Evolutionary conservation across 441 rosid genomes (phyloP).

Genomic region (California macrophylla): DNA sequence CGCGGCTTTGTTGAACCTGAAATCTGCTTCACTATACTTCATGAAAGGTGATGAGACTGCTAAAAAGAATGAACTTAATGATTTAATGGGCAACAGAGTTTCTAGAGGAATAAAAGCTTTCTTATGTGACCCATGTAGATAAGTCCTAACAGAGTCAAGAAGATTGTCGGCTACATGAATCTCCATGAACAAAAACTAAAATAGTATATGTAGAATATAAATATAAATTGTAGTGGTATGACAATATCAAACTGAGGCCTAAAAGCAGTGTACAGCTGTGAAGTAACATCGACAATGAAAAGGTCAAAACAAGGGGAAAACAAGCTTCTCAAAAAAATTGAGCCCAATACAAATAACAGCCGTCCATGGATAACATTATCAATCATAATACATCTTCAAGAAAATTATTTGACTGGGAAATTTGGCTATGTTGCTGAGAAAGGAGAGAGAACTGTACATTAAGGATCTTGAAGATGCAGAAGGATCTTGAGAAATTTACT

Average conservation of each 20-base stretch:
- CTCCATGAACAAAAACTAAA: not conserved
- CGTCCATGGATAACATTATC: not conserved
- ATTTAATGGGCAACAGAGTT: not conserved
- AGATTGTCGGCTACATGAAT: not conserved
- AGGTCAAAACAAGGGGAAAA: not conserved
- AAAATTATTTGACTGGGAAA: not conserved
- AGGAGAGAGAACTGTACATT: not conserved
- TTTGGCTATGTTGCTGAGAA: not conserved
- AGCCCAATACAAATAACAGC: not conserved
- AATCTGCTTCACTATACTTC: not conserved
- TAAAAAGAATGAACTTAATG: not conserved
- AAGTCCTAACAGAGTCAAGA: not conserved
- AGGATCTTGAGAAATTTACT: not conserved
- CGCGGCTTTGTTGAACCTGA: not conserved
- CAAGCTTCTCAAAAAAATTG: not conserved
- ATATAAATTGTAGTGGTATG: not conserved
- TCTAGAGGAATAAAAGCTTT: not conserved
- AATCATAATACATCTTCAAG: not conserved
- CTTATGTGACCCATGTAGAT: not conserved
- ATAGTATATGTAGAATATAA: not conserved
- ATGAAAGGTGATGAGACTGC: not conserved
- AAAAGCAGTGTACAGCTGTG: not conserved
- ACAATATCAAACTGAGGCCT: not conserved
- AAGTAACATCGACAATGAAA: not conserved
- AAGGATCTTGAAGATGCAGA: not conserved